These are phyloP conservation scores for Russula sp. DNA, from an alignment of 768 basidiomycete genomes.

Conservation along the genomic window DNA sequence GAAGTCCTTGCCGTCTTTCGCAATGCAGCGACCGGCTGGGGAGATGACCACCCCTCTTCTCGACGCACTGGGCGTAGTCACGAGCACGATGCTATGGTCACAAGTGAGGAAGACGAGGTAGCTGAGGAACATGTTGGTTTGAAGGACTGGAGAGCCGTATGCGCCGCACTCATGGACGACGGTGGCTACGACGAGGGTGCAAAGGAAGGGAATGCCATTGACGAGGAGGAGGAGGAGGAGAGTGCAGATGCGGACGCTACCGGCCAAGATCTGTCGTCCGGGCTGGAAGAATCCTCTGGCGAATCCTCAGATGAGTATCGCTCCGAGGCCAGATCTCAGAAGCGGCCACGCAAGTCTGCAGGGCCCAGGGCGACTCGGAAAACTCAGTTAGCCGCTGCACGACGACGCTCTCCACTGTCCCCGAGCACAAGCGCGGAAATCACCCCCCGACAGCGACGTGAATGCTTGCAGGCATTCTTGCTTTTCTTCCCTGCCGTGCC, in stretches of 20 bases:
- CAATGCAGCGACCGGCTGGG: slow-evolving; percentile 74
- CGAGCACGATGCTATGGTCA: slow-evolving; percentile 20
- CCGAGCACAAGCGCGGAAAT: slow-evolving; percentile 27
- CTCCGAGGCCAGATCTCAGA: slow-evolving; percentile 7
- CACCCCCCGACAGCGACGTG: slow-evolving; percentile 47
- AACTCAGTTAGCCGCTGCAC: not conserved
- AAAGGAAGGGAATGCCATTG: slow-evolving; percentile 28
- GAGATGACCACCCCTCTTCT: slow-evolving; percentile 21
- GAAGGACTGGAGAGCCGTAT: slow-evolving; percentile 77
- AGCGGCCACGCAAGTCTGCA: slow-evolving; percentile 12
- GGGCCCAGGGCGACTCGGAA: not conserved
- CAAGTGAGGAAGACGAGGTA: slow-evolving; percentile 20
- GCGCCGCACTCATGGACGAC: slow-evolving; percentile 55
- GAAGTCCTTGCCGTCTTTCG: slow-evolving; percentile 65
- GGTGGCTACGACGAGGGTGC: slow-evolving; percentile 27
- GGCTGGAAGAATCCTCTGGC: slow-evolving; percentile 20
- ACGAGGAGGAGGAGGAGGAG: slow-evolving; percentile 25
- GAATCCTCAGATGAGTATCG: slow-evolving; percentile 20
- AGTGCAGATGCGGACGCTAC: slow-evolving; percentile 23
- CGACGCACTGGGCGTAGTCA: not conserved
- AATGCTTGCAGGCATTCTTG: slow-evolving; percentile 54
- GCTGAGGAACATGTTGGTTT: slow-evolving; percentile 42
- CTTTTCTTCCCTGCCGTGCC: slow-evolving; percentile 64
- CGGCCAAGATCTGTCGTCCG: slow-evolving; percentile 31
- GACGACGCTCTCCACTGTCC: not conserved